Evolutionary conservation across 192 early-diverging fungal genomes (phyloP).

Genomic region (Coemansia sp.): DNA sequence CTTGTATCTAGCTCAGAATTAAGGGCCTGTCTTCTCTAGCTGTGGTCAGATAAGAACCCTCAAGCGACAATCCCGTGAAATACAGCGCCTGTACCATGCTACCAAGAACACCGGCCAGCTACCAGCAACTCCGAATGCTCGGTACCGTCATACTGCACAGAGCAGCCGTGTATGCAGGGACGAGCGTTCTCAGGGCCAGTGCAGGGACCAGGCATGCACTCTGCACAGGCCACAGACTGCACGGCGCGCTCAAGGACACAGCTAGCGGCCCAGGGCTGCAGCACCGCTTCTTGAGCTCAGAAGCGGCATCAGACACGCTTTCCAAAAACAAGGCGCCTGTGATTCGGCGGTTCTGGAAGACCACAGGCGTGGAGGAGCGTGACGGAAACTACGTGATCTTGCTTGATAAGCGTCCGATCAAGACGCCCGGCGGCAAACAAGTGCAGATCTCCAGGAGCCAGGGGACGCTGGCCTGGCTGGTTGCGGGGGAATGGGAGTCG

Average conservation of each 20-base stretch:
- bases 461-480: conserved; percentile 71
- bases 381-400: conserved; percentile 57
- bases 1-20: conserved; percentile 1
- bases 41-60: too few species aligned
- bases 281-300: background rate
- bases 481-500: conserved; percentile 93
- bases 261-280: background rate
- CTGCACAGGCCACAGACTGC: background rate
- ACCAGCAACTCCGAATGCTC: background rate
- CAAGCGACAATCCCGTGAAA: too few species aligned
- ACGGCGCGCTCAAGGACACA: conserved; percentile 1
- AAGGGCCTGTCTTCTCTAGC: background rate
- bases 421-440: conserved; percentile 76
- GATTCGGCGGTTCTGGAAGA: conserved; percentile 50
- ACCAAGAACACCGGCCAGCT: background rate
- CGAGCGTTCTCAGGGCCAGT: background rate
- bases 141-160: background rate
- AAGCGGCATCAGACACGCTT: background rate
- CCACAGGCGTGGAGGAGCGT: conserved; percentile 35
- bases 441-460: conserved; percentile 63
- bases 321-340: conserved; percentile 33
- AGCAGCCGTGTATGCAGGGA: background rate
- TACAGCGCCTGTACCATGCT: background rate
- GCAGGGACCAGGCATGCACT: background rate
- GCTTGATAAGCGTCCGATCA: conserved; percentile 79